A percentile compares a stretch with the other conserved stretches of the same genome.
phyloP scores from a whole-genome alignment of 2,329 filamentous ascomycete genomes.

The Penicillium sp. region DNA sequence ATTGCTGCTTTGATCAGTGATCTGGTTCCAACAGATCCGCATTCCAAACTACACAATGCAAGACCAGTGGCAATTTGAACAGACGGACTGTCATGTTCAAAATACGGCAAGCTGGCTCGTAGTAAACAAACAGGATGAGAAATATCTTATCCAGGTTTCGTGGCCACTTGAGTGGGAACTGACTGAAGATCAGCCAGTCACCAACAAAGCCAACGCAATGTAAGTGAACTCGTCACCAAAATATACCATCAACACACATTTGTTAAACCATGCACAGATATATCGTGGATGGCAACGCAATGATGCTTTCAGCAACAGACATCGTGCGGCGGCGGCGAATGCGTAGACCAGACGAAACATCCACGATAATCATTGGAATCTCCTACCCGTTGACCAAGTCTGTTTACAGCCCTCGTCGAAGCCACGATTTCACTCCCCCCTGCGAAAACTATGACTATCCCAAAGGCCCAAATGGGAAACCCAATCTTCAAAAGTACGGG shows the following conservation, averaged over 20 bases:
- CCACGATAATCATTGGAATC: slow-evolving; percentile 27
- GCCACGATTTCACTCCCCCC: slow-evolving; percentile 23
- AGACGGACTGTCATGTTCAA: not conserved
- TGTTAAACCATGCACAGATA: slow-evolving; percentile 17
- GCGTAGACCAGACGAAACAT: slow-evolving; percentile 12
- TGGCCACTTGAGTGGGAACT: slow-evolving; percentile 28
- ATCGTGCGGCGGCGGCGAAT: slow-evolving; percentile 21
- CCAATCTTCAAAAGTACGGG: slow-evolving; percentile 30
- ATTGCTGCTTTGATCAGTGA: not conserved
- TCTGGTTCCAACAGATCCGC: not conserved
- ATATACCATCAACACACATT: not conserved
- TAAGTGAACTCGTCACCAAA: slow-evolving; percentile 7
- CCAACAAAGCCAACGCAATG: slow-evolving; percentile 17
- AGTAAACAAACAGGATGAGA: not conserved
- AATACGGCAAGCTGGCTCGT: slow-evolving; percentile 19
- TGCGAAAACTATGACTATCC: slow-evolving; percentile 24
- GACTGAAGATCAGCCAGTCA: not conserved
- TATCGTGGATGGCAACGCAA: slow-evolving; percentile 31
- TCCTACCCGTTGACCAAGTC: slow-evolving; percentile 24
- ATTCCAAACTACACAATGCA: not conserved
- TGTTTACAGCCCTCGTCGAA: slow-evolving; percentile 24
- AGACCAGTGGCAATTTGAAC: slow-evolving; percentile 15
- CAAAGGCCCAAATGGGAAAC: slow-evolving; percentile 25
- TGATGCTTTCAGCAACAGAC: slow-evolving; percentile 29
- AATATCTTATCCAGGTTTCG: slow-evolving; percentile 27